phyloP scores from a whole-genome alignment of 2,329 filamentous ascomycete species.

The Venturia asperata region DNA sequence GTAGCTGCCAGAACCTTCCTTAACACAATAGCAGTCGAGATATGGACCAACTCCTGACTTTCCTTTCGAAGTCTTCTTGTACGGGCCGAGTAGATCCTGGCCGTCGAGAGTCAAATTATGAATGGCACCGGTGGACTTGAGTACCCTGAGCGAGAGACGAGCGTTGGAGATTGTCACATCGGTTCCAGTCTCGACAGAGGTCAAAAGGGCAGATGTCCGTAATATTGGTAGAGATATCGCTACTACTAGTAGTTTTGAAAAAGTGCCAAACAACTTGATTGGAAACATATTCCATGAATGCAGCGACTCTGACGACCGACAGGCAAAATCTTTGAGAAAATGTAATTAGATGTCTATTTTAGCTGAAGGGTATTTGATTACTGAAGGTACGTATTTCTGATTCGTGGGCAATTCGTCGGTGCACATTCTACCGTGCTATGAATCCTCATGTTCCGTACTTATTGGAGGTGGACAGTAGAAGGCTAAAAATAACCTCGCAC shows the following conservation, averaged over 20 bases:
- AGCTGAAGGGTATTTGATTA: no score
- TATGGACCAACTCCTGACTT: constrained; percentile 14
- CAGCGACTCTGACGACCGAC: no score
- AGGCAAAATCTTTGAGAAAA: no score
- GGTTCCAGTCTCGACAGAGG: not conserved
- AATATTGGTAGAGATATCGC: not conserved
- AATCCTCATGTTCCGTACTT: no score
- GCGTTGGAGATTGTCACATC: not conserved
- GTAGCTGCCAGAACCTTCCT: not conserved
- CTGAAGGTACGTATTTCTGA: no score
- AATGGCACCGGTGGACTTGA: not conserved
- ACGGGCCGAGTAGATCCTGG: not conserved
- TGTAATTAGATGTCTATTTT: no score
- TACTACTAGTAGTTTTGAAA: not conserved
- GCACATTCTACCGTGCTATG: no score
- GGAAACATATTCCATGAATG: no score
- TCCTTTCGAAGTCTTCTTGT: not conserved
- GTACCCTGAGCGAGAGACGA: not conserved
- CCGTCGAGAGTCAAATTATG: not conserved
- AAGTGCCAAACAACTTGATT: not conserved
- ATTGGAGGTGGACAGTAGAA: no score
- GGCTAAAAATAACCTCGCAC: no score
- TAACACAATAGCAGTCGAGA: constrained; percentile 17
- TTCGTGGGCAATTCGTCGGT: no score
- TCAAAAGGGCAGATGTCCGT: not conserved